A percentile compares a stretch with the other conserved stretches of the same genome.
phyloP scores from a whole-genome alignment of 1,139 yeast species.

The Kodamaea arcana region DNA sequence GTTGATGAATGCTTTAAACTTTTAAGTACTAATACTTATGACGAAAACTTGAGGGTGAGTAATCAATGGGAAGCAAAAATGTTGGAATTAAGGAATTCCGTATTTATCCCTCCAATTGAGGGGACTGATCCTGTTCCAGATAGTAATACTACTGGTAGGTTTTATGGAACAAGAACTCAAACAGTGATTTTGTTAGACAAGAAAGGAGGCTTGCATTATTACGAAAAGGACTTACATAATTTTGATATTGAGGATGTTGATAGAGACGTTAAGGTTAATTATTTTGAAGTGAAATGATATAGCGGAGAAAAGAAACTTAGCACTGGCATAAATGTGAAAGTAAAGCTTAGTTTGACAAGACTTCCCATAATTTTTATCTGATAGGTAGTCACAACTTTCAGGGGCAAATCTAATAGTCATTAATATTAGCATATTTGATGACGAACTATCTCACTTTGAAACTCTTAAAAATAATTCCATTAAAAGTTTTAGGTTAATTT shows the following conservation, averaged over 20 bases:
- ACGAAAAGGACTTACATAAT: constrained; percentile 34
- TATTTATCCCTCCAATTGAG: constrained; percentile 66
- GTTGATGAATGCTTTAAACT: constrained; percentile 51
- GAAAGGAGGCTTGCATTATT: constrained; percentile 39
- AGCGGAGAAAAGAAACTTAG: no score
- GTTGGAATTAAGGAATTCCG: constrained; percentile 51
- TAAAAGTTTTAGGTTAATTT: no score
- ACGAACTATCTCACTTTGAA: no score
- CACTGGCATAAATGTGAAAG: no score
- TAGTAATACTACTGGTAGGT: constrained; percentile 34
- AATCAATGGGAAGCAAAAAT: constrained; percentile 28
- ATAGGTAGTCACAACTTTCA: no score
- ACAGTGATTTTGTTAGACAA: constrained; percentile 64
- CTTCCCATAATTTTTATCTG: no score
- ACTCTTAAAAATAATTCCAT: no score
- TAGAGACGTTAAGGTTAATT: constrained; percentile 6
- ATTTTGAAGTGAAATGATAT: no score
- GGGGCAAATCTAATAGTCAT: no score
- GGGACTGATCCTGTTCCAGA: constrained; percentile 13
- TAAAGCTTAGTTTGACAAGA: no score
- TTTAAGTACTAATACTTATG: constrained; percentile 45
- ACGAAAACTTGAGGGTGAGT: constrained; percentile 21
- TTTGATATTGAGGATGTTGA: constrained; percentile 18
- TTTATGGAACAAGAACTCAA: constrained; percentile 89
- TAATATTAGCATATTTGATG: no score